Evolutionary conservation across 208 protist species (phyloP), one percentile per base, ranked within the genome.

Genomic region (Leptomonas seymouri): DNA sequence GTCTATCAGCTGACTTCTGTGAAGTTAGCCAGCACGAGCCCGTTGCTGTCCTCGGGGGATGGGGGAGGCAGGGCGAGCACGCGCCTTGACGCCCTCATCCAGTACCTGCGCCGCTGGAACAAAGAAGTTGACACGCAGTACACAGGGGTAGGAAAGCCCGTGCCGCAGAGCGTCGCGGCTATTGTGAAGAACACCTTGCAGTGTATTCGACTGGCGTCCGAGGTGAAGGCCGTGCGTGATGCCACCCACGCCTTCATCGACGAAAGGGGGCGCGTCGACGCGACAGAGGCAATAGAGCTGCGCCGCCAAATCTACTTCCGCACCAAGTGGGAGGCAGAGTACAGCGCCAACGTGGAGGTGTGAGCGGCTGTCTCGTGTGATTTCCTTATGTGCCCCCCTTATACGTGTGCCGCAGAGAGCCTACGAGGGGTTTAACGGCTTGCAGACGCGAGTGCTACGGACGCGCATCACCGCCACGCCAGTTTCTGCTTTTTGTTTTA

Each of bases 101-200:
- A 79, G 18, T 90, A 86, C 55, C 61, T 95, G 50, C 81, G 76
- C 3, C 27, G 45, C 20, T 80, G 89, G 51, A 93, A 91, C 56
- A 58, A 39, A 0, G 28, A 69, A 3, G 71, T 89, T 15, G 75
- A 74, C 6, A 46, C 55, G n/a, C 59, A 80, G 31, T 78, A 80
- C 71, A 28, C 70, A 3, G 41, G 42, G 5, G 45, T 50, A 1
- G 53, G 60, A 42, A 72, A 82, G 53, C 77, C 78, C 16, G 49
- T 60, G 20, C 67, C 75, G 28, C 71, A 72, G 14, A 79, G 86
- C 51, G 50, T 89, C 7, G 63, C 86, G 16, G 86, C 88, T 14
- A 85, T 90, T 23, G 82, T 78, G 30, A 94, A 91, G 67, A 96
- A 96, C 68, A 60, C 84, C 16, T 85, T 94, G 25, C 81, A 93